phyloP scores from a whole-genome alignment of 2,329 filamentous ascomycete genomes.

The Penicillium sp. region DNA sequence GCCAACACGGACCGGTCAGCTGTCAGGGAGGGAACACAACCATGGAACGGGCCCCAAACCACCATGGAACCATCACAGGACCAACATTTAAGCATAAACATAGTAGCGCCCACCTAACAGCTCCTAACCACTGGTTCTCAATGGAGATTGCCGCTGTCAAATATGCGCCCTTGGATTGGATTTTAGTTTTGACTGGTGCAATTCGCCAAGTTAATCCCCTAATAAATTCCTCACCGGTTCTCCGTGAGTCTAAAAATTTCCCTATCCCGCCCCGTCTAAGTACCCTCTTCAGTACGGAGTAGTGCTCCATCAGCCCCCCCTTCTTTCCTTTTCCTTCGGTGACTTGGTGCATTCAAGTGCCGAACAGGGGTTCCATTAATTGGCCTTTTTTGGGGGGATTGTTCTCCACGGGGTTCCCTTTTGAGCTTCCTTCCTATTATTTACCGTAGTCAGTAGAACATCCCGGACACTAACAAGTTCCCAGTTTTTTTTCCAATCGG shows the following conservation, averaged over 20 bases:
- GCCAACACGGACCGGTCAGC: conserved; percentile 7
- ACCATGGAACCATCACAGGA: conserved; percentile 12
- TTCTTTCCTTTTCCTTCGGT: neutral
- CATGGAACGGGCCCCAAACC: conserved; percentile 20
- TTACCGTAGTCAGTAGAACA: neutral
- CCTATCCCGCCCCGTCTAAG: conserved; percentile 5
- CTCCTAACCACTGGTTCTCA: conserved; percentile 14
- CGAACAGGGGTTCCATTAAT: neutral
- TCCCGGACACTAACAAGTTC: conserved; percentile 2
- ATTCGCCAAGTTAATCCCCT: neutral
- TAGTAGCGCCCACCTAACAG: conserved; percentile 20
- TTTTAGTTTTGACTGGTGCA: neutral
- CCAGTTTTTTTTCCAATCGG: conserved; percentile 4
- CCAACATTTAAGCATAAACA: conserved; percentile 26
- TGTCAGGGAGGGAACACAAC: conserved; percentile 14
- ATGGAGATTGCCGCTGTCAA: conserved; percentile 23
- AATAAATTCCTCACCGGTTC: neutral
- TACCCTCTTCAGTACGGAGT: neutral
- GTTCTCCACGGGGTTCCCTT: neutral
- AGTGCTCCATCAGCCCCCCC: neutral
- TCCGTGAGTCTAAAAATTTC: neutral
- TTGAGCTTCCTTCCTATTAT: neutral
- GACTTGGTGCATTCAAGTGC: neutral
- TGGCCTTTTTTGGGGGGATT: neutral
- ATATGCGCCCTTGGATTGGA: neutral